These are phyloP conservation scores for Mytilinidion resinicola DNA, from an alignment of 495 filamentous ascomycete genomes.

Conservation along the genomic window DNA sequence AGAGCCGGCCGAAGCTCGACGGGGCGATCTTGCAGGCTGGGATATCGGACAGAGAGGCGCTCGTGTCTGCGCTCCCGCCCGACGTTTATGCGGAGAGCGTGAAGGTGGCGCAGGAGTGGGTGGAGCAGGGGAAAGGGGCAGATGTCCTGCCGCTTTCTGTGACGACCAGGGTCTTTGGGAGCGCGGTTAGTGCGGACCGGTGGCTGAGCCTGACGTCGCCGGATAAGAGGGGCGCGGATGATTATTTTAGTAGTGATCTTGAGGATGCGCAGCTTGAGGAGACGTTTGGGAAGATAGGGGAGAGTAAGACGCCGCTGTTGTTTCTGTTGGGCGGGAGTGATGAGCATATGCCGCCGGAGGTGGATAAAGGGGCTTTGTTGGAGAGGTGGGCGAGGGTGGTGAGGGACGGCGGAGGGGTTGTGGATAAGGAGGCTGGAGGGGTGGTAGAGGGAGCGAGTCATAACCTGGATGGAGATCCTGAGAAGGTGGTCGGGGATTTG, in stretches of 20 bases:
- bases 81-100: slow-evolving; percentile 49
- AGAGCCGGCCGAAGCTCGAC: slow-evolving; percentile 49
- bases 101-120: slow-evolving; percentile 47
- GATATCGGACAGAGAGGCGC: slow-evolving; percentile 68
- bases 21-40: slow-evolving; percentile 80
- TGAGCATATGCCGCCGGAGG: slow-evolving; percentile 55
- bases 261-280: slow-evolving; percentile 48
- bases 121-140: slow-evolving; percentile 46
- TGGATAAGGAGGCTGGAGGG: slow-evolving; percentile 49
- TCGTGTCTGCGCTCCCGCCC: slow-evolving; percentile 38
- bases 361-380: slow-evolving; percentile 62
- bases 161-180: slow-evolving; percentile 44
- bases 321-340: slow-evolving; percentile 68
- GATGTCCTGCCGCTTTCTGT: slow-evolving; percentile 52
- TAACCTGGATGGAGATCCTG: slow-evolving; percentile 46
- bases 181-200: slow-evolving; percentile 59
- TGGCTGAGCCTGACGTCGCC: slow-evolving; percentile 61
- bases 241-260: slow-evolving; percentile 82
- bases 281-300: slow-evolving; percentile 60
- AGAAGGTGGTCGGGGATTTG: slow-evolving; percentile 45
- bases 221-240: slow-evolving; percentile 63
- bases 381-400: slow-evolving; percentile 53
- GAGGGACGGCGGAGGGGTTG: slow-evolving; percentile 39
- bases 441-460: slow-evolving; percentile 57
- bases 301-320: slow-evolving; percentile 47